These are phyloP conservation scores for Erythrobasidium hasegawianum DNA, from an alignment of 1,284 basidiomycete genomes.

Conservation along the genomic window DNA sequence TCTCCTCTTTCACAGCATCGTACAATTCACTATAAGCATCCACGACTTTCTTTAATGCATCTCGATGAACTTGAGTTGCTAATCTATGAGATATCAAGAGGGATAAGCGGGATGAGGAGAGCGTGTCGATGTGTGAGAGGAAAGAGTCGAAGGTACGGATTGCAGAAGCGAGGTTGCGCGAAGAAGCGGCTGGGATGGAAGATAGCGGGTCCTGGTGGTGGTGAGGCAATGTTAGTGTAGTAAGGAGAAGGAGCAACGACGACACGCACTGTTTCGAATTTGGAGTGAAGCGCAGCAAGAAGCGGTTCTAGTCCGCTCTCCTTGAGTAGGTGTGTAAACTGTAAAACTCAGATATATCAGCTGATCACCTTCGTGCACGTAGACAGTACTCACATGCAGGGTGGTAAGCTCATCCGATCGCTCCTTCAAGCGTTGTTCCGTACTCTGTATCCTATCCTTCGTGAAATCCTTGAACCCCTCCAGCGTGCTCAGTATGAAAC, in stretches of 20 bases:
- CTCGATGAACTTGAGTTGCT: slow-evolving; percentile 66
- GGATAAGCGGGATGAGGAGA: slow-evolving; percentile 61
- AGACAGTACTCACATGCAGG: slow-evolving; percentile 73
- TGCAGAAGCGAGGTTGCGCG: slow-evolving; percentile 58
- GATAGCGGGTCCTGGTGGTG: slow-evolving; percentile 58
- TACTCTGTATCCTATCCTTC: slow-evolving; percentile 56
- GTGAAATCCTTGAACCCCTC: slow-evolving; percentile 70
- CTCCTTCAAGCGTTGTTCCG: slow-evolving; percentile 63
- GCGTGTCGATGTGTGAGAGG: slow-evolving; percentile 52
- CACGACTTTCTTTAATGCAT: slow-evolving; percentile 64
- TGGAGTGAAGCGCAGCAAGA: slow-evolving; percentile 58
- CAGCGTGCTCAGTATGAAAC: slow-evolving; percentile 68
- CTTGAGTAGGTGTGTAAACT: slow-evolving; percentile 68
- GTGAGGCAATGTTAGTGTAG: too few species aligned
- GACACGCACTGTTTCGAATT: slow-evolving; percentile 57
- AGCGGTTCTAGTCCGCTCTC: slow-evolving; percentile 71
- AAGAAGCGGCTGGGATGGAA: slow-evolving; percentile 59
- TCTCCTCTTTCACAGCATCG: slow-evolving; percentile 57
- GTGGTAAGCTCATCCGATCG: slow-evolving; percentile 65
- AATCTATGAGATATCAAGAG: slow-evolving; percentile 65
- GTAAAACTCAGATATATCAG: slow-evolving; percentile 15
- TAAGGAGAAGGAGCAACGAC: too few species aligned
- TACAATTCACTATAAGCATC: slow-evolving; percentile 67
- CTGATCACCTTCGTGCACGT: too few species aligned
- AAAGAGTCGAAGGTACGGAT: slow-evolving; percentile 54